Conservation (phyloP, 2,329 filamentous ascomycete genomes). For the Cercospora sp. region DNA sequence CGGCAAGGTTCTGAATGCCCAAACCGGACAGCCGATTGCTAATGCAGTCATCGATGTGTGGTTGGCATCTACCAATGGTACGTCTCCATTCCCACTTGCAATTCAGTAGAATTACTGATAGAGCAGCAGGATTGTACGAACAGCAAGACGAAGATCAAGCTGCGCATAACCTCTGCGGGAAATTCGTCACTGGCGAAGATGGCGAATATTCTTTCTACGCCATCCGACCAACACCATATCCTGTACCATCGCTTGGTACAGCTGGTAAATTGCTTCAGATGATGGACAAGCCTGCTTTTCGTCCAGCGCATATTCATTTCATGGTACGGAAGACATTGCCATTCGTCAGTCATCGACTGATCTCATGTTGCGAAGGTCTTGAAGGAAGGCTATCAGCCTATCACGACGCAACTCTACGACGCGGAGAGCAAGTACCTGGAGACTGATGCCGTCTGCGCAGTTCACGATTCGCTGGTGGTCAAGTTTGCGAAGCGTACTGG, state of each 20-base stretch:
- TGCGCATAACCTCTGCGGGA: background rate
- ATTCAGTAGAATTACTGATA: background rate
- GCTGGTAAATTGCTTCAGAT: background rate
- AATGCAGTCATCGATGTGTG: background rate
- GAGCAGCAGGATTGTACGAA: background rate
- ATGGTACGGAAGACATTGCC: background rate
- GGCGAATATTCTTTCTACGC: background rate
- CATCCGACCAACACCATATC: background rate
- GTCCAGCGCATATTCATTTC: background rate
- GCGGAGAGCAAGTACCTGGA: background rate
- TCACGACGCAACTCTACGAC: background rate
- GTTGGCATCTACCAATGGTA: background rate
- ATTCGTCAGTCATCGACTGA: background rate
- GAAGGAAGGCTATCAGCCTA: background rate
- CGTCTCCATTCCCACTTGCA: background rate
- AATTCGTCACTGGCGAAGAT: background rate
- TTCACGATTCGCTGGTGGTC: background rate
- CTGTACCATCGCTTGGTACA: background rate
- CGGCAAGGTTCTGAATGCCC: background rate
- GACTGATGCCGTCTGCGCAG: background rate
- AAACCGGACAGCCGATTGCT: background rate
- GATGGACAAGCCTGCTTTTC: background rate
- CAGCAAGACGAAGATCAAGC: background rate
- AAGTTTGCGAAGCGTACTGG: background rate
- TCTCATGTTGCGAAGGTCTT: background rate